Percentiles rank a stretch among this genome's conserved stretches.
phyloP scores from a whole-genome alignment of 139 green algal genomes.

The Helicosporidium sp. region DNA sequence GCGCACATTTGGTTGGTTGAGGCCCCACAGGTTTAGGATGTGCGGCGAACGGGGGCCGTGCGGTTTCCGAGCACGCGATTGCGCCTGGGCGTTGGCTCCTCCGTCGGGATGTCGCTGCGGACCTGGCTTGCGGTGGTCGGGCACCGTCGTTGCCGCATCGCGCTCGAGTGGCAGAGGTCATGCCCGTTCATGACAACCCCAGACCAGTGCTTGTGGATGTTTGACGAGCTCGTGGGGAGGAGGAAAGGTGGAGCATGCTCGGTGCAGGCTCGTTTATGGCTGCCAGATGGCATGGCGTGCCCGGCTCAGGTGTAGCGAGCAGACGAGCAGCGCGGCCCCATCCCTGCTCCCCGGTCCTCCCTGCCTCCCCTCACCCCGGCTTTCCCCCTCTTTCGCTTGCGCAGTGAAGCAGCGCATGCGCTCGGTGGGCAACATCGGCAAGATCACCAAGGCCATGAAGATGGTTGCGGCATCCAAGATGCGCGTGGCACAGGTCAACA shows the following conservation, averaged over 20 bases:
- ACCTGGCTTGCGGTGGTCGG: too few species aligned
- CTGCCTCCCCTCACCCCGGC: not conserved
- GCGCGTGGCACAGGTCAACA: constrained; percentile 53
- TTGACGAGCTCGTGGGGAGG: not conserved
- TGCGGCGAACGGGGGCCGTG: not conserved
- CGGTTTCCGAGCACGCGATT: not conserved
- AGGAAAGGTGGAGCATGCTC: not conserved
- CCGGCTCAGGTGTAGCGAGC: too few species aligned
- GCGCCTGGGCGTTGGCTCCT: too few species aligned
- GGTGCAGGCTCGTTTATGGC: not conserved
- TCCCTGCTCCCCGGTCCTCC: not conserved
- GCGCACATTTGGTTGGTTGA: too few species aligned
- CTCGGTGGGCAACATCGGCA: constrained; percentile 92
- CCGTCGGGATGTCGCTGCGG: not conserved
- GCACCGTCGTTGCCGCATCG: not conserved
- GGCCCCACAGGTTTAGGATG: not conserved
- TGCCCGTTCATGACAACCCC: too few species aligned
- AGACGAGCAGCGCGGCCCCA: too few species aligned
- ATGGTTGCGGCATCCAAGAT: constrained; percentile 99
- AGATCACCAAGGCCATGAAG: constrained; percentile 99
- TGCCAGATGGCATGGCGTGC: not conserved
- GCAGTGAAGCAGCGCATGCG: constrained; percentile 92
- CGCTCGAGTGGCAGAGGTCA: too few species aligned
- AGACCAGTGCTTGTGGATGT: too few species aligned
- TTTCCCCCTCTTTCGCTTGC: too few species aligned